Conservation (phyloP, 257 asterid genomes). For the Thymus mandschuricus region DNA sequence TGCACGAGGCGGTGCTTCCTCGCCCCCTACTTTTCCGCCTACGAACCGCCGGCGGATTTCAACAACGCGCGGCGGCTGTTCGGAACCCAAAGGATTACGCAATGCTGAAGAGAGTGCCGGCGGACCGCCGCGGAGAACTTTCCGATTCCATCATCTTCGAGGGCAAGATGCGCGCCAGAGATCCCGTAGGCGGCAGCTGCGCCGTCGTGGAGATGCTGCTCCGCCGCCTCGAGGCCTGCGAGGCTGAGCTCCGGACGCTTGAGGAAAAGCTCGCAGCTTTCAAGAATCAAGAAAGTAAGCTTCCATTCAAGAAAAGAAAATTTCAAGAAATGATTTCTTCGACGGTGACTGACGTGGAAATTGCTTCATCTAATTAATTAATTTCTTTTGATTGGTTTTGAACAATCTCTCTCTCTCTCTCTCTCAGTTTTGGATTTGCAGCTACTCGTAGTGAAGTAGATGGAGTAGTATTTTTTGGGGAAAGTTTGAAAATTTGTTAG, state of each 20-base stretch:
- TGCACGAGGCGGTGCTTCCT: not conserved
- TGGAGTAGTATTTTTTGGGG: too few species aligned
- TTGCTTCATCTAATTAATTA: too few species aligned
- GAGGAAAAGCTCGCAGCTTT: not conserved
- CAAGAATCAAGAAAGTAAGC: too few species aligned
- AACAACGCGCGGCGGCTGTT: not conserved
- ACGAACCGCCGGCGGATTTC: not conserved
- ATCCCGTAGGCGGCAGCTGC: constrained; percentile 1
- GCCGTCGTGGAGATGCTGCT: not conserved
- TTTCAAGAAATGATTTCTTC: too few species aligned
- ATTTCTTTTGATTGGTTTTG: too few species aligned
- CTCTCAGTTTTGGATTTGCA: too few species aligned
- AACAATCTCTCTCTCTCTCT: too few species aligned
- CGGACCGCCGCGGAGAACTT: not conserved
- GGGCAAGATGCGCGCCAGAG: not conserved
- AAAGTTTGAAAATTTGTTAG: too few species aligned
- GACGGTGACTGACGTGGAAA: too few species aligned
- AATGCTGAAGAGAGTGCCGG: not conserved
- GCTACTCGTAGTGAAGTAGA: too few species aligned
- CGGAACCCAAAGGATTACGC: not conserved
- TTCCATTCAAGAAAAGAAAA: too few species aligned
- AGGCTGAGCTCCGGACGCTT: not conserved
- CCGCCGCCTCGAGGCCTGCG: not conserved
- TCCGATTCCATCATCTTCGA: not conserved
- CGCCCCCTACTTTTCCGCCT: not conserved